A percentile compares a stretch with the other conserved stretches of the same genome.
Conservation (phyloP, 1,139 yeast species). For the Magnusiomyces magnusii region DNA sequence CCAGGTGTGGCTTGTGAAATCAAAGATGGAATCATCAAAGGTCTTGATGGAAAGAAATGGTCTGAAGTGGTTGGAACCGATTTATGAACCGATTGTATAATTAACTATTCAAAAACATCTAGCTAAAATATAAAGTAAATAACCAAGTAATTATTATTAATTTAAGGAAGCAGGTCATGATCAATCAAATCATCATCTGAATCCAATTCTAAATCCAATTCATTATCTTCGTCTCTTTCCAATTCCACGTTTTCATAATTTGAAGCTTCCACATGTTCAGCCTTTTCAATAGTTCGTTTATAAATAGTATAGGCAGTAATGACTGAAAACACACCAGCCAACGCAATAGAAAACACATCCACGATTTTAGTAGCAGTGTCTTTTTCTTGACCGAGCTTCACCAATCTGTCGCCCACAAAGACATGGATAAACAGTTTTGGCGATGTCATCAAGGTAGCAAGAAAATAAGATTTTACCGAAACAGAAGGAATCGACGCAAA, state of each 20-base stretch:
- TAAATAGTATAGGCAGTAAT: conserved; percentile 67
- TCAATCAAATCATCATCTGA: conserved; percentile 5
- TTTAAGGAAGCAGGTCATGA: not conserved
- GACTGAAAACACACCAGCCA: conserved; percentile 52
- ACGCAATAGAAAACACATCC: conserved; percentile 53
- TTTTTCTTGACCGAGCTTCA: conserved; percentile 53
- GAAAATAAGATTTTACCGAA: conserved; percentile 49
- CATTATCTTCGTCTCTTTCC: conserved; percentile 7
- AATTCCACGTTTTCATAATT: conserved; percentile 8
- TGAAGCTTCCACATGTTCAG: conserved; percentile 25
- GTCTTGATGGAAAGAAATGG: conserved; percentile 78
- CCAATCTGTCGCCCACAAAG: conserved; percentile 73
- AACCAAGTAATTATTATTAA: no score
- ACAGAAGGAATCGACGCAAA: conserved; percentile 79
- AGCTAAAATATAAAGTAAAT: no score
- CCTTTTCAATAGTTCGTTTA: conserved; percentile 41
- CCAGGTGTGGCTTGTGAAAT: conserved; percentile 79
- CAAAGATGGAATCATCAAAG: conserved; percentile 63
- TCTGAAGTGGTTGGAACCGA: conserved; percentile 35
- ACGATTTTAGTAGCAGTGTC: conserved; percentile 47
- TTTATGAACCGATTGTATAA: not conserved
- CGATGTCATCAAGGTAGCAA: conserved; percentile 67
- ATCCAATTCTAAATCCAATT: not conserved
- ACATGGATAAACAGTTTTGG: conserved; percentile 75
- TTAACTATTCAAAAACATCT: no score